phyloP scores from a whole-genome alignment of 225 moss, liverwort and hornwort species.

The Polytrichum formosum region DNA sequence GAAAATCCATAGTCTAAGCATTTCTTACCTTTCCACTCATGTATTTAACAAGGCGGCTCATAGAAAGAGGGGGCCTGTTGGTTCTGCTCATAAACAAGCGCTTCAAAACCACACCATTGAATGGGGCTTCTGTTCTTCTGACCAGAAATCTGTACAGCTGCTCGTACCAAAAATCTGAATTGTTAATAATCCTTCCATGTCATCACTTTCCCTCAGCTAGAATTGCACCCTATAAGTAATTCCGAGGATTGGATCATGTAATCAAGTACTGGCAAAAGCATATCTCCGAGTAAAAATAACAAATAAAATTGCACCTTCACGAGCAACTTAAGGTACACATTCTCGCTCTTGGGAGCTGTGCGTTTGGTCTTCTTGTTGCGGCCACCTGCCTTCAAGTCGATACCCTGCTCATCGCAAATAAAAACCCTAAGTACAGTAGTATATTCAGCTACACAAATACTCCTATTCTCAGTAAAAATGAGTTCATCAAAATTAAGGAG shows the following conservation, averaged over 20 bases:
- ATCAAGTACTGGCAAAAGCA: too few species aligned
- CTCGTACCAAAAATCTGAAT: too few species aligned
- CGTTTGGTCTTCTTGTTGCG: slow-evolving; percentile 98
- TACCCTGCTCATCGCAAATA: too few species aligned
- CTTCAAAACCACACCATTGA: slow-evolving; percentile 74
- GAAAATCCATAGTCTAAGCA: not conserved
- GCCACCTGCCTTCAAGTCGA: slow-evolving; percentile 16
- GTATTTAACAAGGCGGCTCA: slow-evolving; percentile 68
- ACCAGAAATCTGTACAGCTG: slow-evolving; percentile 79
- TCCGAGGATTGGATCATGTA: too few species aligned
- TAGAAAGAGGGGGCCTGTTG: slow-evolving; percentile 68
- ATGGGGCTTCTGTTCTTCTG: slow-evolving; percentile 75
- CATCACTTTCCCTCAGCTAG: too few species aligned
- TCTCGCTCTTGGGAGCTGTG: slow-evolving; percentile 75
- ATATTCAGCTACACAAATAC: too few species aligned
- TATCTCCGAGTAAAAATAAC: too few species aligned
- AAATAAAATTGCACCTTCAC: slow-evolving; percentile 38
- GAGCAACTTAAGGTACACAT: slow-evolving; percentile 88
- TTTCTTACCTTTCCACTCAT: slow-evolving; percentile 62
- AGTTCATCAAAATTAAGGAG: too few species aligned
- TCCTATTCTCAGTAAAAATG: too few species aligned
- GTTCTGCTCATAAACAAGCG: slow-evolving; percentile 76
- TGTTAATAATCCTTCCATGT: too few species aligned
- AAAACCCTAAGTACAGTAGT: too few species aligned
- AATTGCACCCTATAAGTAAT: too few species aligned